Conservation (phyloP, 139 green algal species). For the Coccomyxa sp. region DNA sequence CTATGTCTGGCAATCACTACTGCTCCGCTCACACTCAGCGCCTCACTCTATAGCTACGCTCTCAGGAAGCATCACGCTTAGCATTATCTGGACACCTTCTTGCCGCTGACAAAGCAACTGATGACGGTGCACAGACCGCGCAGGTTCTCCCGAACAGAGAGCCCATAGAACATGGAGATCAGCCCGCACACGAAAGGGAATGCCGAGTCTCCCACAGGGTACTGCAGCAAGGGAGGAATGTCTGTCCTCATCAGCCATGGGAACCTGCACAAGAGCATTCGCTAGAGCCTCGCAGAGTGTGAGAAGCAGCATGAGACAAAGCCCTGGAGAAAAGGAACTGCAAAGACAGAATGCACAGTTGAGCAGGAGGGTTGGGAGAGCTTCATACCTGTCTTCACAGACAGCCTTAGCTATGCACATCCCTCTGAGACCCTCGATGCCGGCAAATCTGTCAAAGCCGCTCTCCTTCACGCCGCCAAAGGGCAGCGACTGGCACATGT, state of each 20-base stretch:
- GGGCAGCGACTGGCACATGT: slow-evolving; percentile 97
- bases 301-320: neutral
- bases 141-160: neutral
- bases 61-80: too few relatives aligned
- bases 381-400: slow-evolving; percentile 65
- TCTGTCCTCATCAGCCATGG: slow-evolving; percentile 78
- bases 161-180: slow-evolving; percentile 85
- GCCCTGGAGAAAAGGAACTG: neutral
- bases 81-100: too few relatives aligned
- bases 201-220: slow-evolving; percentile 52
- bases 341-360: too few relatives aligned
- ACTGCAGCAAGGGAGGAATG: slow-evolving; percentile 87
- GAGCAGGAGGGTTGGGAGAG: too few relatives aligned
- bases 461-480: slow-evolving; percentile 97
- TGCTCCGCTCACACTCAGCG: neutral
- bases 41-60: too few relatives aligned
- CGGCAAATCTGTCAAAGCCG: slow-evolving; percentile 93
- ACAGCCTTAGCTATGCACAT: slow-evolving; percentile 82
- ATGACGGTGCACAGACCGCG: neutral
- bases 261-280: slow-evolving; percentile 15
- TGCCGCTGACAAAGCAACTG: neutral
- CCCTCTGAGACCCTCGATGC: slow-evolving; percentile 92
- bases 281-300: neutral
- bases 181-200: slow-evolving; percentile 75
- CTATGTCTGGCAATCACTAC: too few relatives aligned